Conservation (phyloP, 2,329 filamentous ascomycete species). For the Calonectria fujianensis region DNA sequence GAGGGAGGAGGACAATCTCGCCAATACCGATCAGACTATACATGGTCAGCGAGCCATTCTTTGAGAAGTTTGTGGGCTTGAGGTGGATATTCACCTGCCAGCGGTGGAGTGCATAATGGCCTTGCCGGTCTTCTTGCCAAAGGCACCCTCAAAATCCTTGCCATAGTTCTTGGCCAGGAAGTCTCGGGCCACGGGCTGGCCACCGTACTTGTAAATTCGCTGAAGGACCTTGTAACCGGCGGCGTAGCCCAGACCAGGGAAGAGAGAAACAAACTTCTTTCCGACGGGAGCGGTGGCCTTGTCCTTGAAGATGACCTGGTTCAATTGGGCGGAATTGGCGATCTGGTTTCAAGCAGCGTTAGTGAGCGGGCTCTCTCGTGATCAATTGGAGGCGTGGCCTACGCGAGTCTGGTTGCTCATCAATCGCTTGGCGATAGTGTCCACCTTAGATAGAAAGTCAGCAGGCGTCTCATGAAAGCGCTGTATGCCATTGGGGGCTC, state of each 20-base stretch:
- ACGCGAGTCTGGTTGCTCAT: slow-evolving; percentile 93
- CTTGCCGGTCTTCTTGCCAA: slow-evolving; percentile 98
- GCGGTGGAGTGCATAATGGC: slow-evolving; percentile 98
- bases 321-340: slow-evolving; percentile 76
- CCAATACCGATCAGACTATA: slow-evolving; percentile 93
- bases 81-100: slow-evolving; percentile 77
- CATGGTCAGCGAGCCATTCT: slow-evolving; percentile 43
- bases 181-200: slow-evolving; percentile 95
- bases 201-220: slow-evolving; percentile 98
- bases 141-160: slow-evolving; percentile 88
- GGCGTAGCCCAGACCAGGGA: slow-evolving; percentile 97
- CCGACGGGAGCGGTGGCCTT: slow-evolving; percentile 82
- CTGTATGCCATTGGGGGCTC: slow-evolving; percentile 31
- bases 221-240: slow-evolving; percentile 98
- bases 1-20: slow-evolving; percentile 94
- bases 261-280: slow-evolving; percentile 94
- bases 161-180: slow-evolving; percentile 88
- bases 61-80: background rate
- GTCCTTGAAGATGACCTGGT: slow-evolving; percentile 95
- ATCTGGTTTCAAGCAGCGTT: slow-evolving; percentile 55
- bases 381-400: slow-evolving; percentile 70
- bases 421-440: slow-evolving; percentile 98
- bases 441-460: slow-evolving; percentile 76
- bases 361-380: slow-evolving; percentile 39
- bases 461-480: slow-evolving; percentile 40